A percentile compares a stretch with the other conserved stretches of the same genome.
Conservation (phyloP, 352 stramenopile species). For the Phytophthora aleatoria region DNA sequence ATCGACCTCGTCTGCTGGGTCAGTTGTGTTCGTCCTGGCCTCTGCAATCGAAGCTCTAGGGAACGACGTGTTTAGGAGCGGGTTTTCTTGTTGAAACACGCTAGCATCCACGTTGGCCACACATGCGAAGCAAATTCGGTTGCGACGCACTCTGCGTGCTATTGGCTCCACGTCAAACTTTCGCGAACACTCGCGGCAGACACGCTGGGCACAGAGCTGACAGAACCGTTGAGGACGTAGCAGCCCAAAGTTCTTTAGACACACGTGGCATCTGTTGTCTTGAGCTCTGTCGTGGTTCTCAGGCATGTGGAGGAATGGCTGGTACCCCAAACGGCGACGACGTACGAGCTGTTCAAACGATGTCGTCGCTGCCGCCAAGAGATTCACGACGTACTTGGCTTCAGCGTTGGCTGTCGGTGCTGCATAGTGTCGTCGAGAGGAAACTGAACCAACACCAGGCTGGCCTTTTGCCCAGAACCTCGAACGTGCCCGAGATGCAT, state of each 20-base stretch:
- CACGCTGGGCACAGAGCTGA: constrained; percentile 63
- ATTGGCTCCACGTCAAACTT: constrained; percentile 74
- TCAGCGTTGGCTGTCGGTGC: constrained; percentile 30
- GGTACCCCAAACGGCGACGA: constrained; percentile 58
- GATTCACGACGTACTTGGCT: constrained; percentile 56
- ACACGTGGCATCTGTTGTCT: constrained; percentile 51
- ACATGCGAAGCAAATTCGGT: constrained; percentile 65
- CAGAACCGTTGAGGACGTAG: constrained; percentile 64
- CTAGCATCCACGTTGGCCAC: constrained; percentile 58
- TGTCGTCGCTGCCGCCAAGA: constrained; percentile 51
- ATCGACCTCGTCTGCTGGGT: constrained; percentile 8
- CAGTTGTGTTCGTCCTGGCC: neutral
- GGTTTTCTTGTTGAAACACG: constrained; percentile 44
- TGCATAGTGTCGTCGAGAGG: constrained; percentile 10
- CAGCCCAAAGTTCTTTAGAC: constrained; percentile 54
- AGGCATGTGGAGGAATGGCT: constrained; percentile 52
- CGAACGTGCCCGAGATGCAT: neutral
- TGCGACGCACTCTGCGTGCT: constrained; percentile 49
- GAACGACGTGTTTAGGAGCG: constrained; percentile 30
- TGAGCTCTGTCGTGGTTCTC: constrained; percentile 25
- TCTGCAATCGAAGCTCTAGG: constrained; percentile 16
- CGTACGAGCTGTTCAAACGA: constrained; percentile 64
- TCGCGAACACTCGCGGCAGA: constrained; percentile 66
- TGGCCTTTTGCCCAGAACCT: constrained; percentile 30
- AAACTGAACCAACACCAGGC: neutral